Evolutionary conservation across 148 eudicot genomes (phyloP).

Genomic region (Nepenthes mirabilis): DNA sequence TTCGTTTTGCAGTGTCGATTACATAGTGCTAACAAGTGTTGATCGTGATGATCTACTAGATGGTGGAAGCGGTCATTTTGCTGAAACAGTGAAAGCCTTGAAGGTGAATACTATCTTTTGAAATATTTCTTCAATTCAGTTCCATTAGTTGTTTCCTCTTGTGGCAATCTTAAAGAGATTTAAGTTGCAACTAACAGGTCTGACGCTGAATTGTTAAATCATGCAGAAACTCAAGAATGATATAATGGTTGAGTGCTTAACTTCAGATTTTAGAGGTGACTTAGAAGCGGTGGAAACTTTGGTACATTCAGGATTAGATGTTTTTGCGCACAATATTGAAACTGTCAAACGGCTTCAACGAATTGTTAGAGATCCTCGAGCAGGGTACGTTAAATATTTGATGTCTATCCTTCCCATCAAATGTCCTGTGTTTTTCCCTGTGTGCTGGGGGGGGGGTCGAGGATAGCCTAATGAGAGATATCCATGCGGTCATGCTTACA

Average conservation of each 20-base stretch:
- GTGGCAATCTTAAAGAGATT: neutral
- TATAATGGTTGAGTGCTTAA: constrained; percentile 84
- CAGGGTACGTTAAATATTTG: constrained; percentile 49
- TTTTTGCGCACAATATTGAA: constrained; percentile 91
- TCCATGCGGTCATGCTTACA: too few relatives aligned
- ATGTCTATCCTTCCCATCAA: neutral
- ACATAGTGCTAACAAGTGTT: constrained; percentile 89
- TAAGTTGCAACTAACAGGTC: constrained; percentile 2
- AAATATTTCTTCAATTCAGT: neutral
- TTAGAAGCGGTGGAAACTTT: constrained; percentile 66
- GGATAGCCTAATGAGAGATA: too few relatives aligned
- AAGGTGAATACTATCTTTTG: constrained; percentile 33
- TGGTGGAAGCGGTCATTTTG: constrained; percentile 96
- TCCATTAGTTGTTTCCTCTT: neutral
- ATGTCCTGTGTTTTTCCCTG: neutral
- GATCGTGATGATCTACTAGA: constrained; percentile 96
- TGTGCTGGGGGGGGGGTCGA: neutral
- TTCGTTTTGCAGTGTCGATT: constrained; percentile 63
- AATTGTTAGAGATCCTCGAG: constrained; percentile 92
- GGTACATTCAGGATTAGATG: constrained; percentile 93
- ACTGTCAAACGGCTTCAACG: constrained; percentile 89
- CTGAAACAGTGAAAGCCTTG: constrained; percentile 81
- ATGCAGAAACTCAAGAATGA: constrained; percentile 74
- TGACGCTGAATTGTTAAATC: constrained; percentile 11
- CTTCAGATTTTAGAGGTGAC: constrained; percentile 93